phyloP scores from a whole-genome alignment of 1,284 basidiomycete species.

The Marasmius sp. region DNA sequence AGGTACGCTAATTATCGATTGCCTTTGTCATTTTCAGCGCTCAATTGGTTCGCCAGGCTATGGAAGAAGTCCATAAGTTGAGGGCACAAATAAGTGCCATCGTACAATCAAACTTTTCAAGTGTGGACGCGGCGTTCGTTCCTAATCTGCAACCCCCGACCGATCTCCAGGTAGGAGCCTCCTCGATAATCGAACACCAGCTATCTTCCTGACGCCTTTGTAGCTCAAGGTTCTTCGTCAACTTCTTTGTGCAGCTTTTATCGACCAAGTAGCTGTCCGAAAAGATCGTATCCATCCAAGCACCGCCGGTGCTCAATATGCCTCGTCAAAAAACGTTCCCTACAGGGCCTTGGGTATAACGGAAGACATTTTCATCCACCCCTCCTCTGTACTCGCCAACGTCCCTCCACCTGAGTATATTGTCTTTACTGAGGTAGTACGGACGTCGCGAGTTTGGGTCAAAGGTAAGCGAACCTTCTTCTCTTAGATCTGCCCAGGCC shows the following conservation, averaged over 20 bases:
- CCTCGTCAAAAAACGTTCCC: slow-evolving; percentile 77
- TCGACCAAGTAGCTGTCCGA: slow-evolving; percentile 94
- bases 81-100: slow-evolving; percentile 87
- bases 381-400: slow-evolving; percentile 78
- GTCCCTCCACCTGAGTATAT: slow-evolving; percentile 83
- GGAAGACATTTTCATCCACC: slow-evolving; percentile 94
- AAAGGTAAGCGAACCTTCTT: slow-evolving; percentile 60
- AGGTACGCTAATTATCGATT: slow-evolving; percentile 49
- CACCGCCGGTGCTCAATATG: slow-evolving; percentile 65
- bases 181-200: background rate
- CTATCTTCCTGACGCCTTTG: background rate
- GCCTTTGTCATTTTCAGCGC: background rate
- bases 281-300: slow-evolving; percentile 77
- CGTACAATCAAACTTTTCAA: slow-evolving; percentile 70
- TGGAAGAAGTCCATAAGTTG: slow-evolving; percentile 99
- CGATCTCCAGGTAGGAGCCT: slow-evolving; percentile 61
- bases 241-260: slow-evolving; percentile 86
- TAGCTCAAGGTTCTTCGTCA: slow-evolving; percentile 92
- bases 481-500: slow-evolving; percentile 14
- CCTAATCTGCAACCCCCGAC: slow-evolving; percentile 71
- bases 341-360: slow-evolving; percentile 83
- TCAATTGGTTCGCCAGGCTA: slow-evolving; percentile 58
- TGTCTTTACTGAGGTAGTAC: slow-evolving; percentile 81
- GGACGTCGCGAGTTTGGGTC: slow-evolving; percentile 75
- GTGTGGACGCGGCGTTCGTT: slow-evolving; percentile 55